These are phyloP conservation scores for Citrus trifoliata DNA, from an alignment of 345 rosid genomes.

Conservation along the genomic window DNA sequence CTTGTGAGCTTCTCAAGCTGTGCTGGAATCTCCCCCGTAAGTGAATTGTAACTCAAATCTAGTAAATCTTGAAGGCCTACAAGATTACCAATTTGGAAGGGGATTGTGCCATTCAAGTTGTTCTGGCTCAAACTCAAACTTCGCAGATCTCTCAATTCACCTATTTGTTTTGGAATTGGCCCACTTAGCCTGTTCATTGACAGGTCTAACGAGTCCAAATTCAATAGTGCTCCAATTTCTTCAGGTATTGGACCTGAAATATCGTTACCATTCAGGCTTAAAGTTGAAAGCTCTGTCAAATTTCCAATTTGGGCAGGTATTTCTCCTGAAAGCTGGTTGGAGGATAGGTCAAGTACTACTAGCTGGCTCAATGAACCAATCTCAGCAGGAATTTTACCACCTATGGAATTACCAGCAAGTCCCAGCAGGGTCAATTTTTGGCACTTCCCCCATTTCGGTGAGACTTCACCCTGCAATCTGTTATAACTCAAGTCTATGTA, in stretches of 20 bases:
- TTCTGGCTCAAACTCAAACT: constrained; percentile 16
- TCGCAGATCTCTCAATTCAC: constrained; percentile 17
- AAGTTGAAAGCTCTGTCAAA: not conserved
- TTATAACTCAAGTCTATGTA: constrained; percentile 35
- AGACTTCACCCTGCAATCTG: constrained; percentile 22
- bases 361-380: constrained; percentile 19
- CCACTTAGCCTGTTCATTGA: constrained; percentile 29
- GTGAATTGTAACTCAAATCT: constrained; percentile 38
- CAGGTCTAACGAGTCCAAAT: constrained; percentile 16
- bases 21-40: constrained; percentile 33
- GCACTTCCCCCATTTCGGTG: constrained; percentile 30
- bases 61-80: constrained; percentile 22
- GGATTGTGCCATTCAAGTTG: constrained; percentile 12
- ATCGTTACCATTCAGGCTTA: constrained; percentile 19
- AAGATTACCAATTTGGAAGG: constrained; percentile 31
- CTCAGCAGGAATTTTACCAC: constrained; percentile 21
- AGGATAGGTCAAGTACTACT: constrained; percentile 20
- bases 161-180: constrained; percentile 23
- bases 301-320: constrained; percentile 25
- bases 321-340: constrained; percentile 22
- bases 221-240: constrained; percentile 11
- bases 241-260: constrained; percentile 22
- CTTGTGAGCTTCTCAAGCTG: constrained; percentile 30
- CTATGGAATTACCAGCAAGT: constrained; percentile 20
- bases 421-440: constrained; percentile 9